Base-by-base conservation (phyloP, 176 grass and related monocot genomes). In the Triticum dicoccoides region DNA sequence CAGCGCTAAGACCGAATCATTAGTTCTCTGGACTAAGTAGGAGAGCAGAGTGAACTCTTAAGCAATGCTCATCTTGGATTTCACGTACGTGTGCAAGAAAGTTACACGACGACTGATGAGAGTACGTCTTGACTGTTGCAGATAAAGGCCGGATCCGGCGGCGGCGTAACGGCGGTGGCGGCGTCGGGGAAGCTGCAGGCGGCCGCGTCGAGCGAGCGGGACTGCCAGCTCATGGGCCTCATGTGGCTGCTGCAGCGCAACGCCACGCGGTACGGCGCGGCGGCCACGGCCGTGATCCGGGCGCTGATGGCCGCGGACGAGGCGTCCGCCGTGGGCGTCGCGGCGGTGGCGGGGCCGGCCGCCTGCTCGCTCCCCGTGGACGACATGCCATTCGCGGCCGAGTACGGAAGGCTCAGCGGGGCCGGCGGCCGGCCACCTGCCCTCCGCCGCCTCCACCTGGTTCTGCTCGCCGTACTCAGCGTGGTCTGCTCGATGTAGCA, bases 171-270 rank as follows among this genome's bases (percentile, higher is more conserved):
- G 49, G 51, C 56, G 15, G 27, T 27, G 1, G 77, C 52, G 27
- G 73, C 7, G 9, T 33, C 81, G 32, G 77, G 68, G 62, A 62
- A 88, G 86, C 44, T 76, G 24, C 76, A 75, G 54, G 72, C 45
- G 18, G 49, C 8, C 32, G 67, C 29, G 69, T 8, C 79, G 44
- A 76, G 77, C 61, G 85, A 90, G 79, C 89, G 86, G 54, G 97
- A 99, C 69, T 99, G 97, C 85, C 87, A 99, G 85, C 76, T 99
- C 21, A 94, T 94, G 97, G 97, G 94, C 21, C 61, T 99, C 82
- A 99, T 90, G 44, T 99, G 97, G 97, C 92, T 99, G 39, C 85
- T 99, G 62, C 82, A 72, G 82, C 85, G 69, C 56, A 99, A 99
- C 84, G 88, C 90, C 66, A 96, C 92, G 79, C 88, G 69, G 3